A percentile compares a stretch with the other conserved stretches of the same genome.
These are phyloP conservation scores for Tuber melanosporum DNA, from an alignment of 495 filamentous ascomycete species.

Conservation along the genomic window DNA sequence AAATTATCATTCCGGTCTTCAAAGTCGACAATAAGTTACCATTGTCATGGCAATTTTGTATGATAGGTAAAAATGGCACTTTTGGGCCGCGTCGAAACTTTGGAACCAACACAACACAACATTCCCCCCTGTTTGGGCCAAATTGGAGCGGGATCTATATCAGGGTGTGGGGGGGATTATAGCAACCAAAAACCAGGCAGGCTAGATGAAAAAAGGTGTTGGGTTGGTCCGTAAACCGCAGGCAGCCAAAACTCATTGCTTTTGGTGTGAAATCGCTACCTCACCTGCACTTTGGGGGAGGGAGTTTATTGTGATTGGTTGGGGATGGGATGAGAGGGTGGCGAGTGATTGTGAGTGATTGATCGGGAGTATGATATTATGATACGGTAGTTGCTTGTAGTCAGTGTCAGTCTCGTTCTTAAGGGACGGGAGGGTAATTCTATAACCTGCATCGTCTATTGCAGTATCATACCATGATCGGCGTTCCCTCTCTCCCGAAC, in stretches of 20 bases:
- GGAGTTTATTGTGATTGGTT: neutral
- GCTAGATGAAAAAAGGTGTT: too few relatives aligned
- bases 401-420: neutral
- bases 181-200: too few relatives aligned
- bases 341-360: conserved; percentile 2
- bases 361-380: neutral
- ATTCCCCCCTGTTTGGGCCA: neutral
- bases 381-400: neutral
- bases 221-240: too few relatives aligned
- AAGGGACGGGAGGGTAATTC: neutral
- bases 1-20: too few relatives aligned
- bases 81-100: neutral
- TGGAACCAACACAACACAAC: neutral
- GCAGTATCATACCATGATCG: neutral
- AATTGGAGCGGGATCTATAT: neutral
- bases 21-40: neutral
- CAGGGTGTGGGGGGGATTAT: too few relatives aligned
- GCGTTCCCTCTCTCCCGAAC: neutral
- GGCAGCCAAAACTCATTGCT: neutral
- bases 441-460: neutral
- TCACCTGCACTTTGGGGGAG: neutral
- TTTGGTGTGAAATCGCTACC: neutral
- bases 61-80: neutral
- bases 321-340: neutral
- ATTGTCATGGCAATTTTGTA: neutral